Conservation (phyloP, 73 alveolate genomes). For the Halteria grandinella region DNA sequence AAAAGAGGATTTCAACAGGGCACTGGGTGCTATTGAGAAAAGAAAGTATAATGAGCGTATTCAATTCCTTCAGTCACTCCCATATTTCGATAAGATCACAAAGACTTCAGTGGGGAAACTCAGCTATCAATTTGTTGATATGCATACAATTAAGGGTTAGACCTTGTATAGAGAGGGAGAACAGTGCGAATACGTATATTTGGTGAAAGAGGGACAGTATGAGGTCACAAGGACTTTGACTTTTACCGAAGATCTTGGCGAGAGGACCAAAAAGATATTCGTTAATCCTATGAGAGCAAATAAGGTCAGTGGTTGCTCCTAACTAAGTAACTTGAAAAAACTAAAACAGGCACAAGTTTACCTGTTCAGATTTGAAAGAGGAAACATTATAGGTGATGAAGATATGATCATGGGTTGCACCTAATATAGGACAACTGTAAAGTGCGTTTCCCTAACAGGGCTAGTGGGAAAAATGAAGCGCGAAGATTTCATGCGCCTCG, state of each 20-base stretch:
- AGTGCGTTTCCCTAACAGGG: constrained; percentile 13
- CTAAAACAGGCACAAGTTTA: background rate
- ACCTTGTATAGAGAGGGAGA: constrained; percentile 61
- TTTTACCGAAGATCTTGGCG: constrained; percentile 45
- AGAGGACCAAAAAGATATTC: constrained; percentile 13
- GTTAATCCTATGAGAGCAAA: constrained; percentile 30
- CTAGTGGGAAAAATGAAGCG: constrained; percentile 32
- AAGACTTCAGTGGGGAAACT: constrained; percentile 34
- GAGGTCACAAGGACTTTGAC: constrained; percentile 45
- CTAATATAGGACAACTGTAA: constrained; percentile 1
- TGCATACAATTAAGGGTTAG: constrained; percentile 19
- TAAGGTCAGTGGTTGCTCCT: background rate
- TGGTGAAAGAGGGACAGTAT: constrained; percentile 60
- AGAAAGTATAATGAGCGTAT: constrained; percentile 27
- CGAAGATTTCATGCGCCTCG: constrained; percentile 29
- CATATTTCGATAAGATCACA: constrained; percentile 19
- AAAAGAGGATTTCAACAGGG: constrained; percentile 38
- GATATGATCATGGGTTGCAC: background rate
- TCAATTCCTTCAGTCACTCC: constrained; percentile 6
- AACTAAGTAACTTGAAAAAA: background rate
- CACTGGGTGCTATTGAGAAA: constrained; percentile 48
- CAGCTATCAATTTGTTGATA: constrained; percentile 18
- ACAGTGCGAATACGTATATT: constrained; percentile 27
- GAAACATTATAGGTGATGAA: constrained; percentile 38
- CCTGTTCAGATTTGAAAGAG: constrained; percentile 38